Evolutionary conservation across 2,329 filamentous ascomycete species (phyloP).

Genomic region (Alternaria ethzedia): DNA sequence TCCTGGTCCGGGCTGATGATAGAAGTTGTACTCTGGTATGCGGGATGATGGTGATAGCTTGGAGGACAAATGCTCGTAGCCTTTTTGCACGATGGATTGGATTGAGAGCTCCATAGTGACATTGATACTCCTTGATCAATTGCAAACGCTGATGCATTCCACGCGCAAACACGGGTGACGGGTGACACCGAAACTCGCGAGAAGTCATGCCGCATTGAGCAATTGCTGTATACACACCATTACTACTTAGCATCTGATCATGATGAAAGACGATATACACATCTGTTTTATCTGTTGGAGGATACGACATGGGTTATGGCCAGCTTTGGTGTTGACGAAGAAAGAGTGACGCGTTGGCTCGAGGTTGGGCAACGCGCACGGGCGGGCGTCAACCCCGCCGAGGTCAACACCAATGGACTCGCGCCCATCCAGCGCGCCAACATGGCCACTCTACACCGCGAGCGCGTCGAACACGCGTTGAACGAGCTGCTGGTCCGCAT

Average conservation of each 20-base stretch:
- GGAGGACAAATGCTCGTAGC: neutral
- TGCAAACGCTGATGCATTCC: neutral
- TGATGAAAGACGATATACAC: too few species aligned
- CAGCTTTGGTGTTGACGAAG: fast-evolving
- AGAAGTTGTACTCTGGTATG: neutral
- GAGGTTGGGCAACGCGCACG: conserved; percentile 3
- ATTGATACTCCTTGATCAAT: fast-evolving
- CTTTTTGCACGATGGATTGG: fast-evolving
- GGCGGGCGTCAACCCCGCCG: conserved; percentile 13
- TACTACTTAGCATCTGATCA: too few species aligned
- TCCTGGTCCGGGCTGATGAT: neutral
- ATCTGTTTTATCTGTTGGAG: too few species aligned
- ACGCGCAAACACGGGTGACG: neutral
- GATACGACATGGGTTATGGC: fast-evolving
- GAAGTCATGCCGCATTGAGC: neutral
- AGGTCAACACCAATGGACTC: conserved; percentile 12
- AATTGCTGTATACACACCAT: neutral
- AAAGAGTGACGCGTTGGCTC: neutral
- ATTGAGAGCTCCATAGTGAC: fast-evolving
- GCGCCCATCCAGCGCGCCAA: conserved; percentile 29
- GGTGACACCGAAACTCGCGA: fast-evolving
- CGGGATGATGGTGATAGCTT: neutral
- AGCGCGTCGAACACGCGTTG: conserved; percentile 79
- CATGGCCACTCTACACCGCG: conserved; percentile 46
- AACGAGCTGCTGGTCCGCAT: conserved; percentile 78